Conservation (phyloP, 2,329 filamentous ascomycete genomes). For the Colletotrichum ledebouriae region DNA sequence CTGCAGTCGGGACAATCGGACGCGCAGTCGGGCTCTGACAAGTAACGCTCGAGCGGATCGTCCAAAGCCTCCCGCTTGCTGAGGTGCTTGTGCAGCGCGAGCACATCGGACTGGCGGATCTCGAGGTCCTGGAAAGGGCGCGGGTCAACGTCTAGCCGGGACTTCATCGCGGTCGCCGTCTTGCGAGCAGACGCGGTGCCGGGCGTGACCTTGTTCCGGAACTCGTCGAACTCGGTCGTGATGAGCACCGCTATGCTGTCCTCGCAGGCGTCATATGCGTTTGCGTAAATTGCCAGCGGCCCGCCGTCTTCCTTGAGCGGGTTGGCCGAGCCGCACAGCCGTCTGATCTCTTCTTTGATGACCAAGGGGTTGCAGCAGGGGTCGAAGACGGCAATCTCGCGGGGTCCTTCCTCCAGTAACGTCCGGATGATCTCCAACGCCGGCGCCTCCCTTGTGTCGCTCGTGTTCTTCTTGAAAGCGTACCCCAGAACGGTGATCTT, state of each 20-base stretch:
- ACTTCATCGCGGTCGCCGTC: slow-evolving; percentile 20
- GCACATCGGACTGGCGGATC: slow-evolving; percentile 60
- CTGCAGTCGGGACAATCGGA: slow-evolving; percentile 65
- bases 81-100: slow-evolving; percentile 62
- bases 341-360: slow-evolving; percentile 63
- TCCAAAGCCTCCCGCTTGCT: slow-evolving; percentile 44
- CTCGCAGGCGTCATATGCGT: slow-evolving; percentile 63
- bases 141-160: slow-evolving; percentile 55
- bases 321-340: slow-evolving; percentile 51
- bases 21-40: slow-evolving; percentile 59
- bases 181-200: slow-evolving; percentile 4
- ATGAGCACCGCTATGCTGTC: slow-evolving; percentile 65
- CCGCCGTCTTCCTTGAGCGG: slow-evolving; percentile 55
- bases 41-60: slow-evolving; percentile 62
- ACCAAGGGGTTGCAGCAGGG: slow-evolving; percentile 69
- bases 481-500: slow-evolving; percentile 81
- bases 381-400: slow-evolving; percentile 77
- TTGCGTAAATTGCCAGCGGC: slow-evolving; percentile 61
- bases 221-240: slow-evolving; percentile 69
- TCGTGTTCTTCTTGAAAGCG: slow-evolving; percentile 84
- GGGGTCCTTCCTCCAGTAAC: slow-evolving; percentile 74
- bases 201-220: slow-evolving; percentile 55
- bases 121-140: slow-evolving; percentile 56
- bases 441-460: slow-evolving; percentile 79
- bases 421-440: slow-evolving; percentile 76